Conservation (phyloP, 2,329 filamentous ascomycete genomes). For the Trichophyton verrucosum region DNA sequence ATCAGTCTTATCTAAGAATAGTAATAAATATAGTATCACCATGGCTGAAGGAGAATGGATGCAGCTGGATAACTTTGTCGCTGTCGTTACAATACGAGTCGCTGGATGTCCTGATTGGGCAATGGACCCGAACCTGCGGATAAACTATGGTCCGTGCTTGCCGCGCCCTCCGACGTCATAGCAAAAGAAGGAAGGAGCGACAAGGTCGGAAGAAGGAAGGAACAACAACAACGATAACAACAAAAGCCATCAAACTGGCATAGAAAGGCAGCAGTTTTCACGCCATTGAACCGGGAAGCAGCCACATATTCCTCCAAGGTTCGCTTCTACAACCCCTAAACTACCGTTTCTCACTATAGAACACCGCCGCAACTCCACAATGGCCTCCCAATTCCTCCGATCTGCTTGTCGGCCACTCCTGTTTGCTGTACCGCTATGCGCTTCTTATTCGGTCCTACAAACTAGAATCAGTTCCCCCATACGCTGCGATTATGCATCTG, state of each 20-base stretch:
- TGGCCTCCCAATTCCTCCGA: constrained; percentile 15
- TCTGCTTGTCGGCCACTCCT: constrained; percentile 13
- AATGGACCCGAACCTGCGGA: background rate
- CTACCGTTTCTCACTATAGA: background rate
- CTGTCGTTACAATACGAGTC: background rate
- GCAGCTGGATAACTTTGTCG: background rate
- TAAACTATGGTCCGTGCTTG: background rate
- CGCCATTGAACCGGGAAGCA: background rate
- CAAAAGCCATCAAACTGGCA: background rate
- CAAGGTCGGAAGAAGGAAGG: background rate
- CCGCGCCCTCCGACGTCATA: background rate
- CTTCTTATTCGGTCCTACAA: constrained; percentile 24
- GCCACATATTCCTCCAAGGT: background rate
- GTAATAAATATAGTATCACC: background rate
- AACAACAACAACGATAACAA: background rate
- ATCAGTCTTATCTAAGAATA: background rate
- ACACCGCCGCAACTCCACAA: background rate
- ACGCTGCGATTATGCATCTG: constrained; percentile 25
- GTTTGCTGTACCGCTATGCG: constrained; percentile 19
- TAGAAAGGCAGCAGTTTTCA: background rate
- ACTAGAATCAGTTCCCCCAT: constrained; percentile 20
- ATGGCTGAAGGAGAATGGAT: background rate
- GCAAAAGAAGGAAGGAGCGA: background rate
- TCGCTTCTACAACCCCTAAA: background rate
- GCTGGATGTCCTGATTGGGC: background rate